Base-by-base conservation (phyloP, 306 rosid genomes). In the Prunus salicina region DNA sequence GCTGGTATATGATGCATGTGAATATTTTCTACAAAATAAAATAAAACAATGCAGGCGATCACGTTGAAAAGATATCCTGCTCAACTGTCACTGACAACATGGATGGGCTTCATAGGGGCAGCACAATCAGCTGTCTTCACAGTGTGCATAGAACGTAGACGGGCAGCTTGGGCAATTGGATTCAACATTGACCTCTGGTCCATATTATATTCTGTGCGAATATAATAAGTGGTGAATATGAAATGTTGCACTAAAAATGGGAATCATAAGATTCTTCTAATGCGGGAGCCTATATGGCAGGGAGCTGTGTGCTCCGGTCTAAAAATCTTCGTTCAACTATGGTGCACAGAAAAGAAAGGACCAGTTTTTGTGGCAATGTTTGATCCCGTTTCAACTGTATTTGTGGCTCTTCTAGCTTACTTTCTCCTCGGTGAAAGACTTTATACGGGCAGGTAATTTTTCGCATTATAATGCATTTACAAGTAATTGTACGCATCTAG, bases 301-400 rank as follows among this genome's bases (percentile, higher is more conserved):
- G 97, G 96, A 76, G 73, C 91, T 34, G 83, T 88, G 13, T 75
- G 68, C 67, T 82, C 92, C 19, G 92, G 89, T 49, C 16, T 88
- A 50, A 57, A 82, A 28, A 24, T 79, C 58, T 92, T 84, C 82
- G 57, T 89, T 68, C 96, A 88, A 76, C 86, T 95, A 5, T 92
- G 91, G 96, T 88, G 97, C 81, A 92, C 87, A 28, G 89, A 85
- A 69, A 65, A 85, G 76, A 88, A 80, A 72, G 97, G 98, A 4
- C 96, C 97, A n/a, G 96, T 92, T 71, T 95, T 90, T 78, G 92
- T 92, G 60, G 91, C 93, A 6, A 71, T 94, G 84, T 86, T 90
- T 73, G 84, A 78, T 76, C 93, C 97, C 5, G 77, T 90, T 79
- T 61, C 67, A 32, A 80, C 91, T 0, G 75, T 89, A 67, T 75